These are phyloP conservation scores for Cyphellophora attinorum DNA, from an alignment of 2,329 filamentous ascomycete genomes.

Conservation along the genomic window DNA sequence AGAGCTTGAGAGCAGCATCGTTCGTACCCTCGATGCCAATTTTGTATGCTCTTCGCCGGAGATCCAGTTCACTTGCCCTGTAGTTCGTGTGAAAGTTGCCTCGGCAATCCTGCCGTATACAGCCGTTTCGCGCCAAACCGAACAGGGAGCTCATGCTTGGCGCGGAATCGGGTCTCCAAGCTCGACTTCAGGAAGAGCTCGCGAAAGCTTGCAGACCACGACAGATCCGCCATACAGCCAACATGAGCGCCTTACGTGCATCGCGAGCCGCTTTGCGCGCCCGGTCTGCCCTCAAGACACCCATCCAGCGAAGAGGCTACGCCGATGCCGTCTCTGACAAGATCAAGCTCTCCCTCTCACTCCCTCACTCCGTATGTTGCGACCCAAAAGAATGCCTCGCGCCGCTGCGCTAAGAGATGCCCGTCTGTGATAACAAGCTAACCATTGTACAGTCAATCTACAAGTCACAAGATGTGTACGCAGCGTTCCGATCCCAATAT, in stretches of 20 bases:
- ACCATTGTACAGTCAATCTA: constrained; percentile 51
- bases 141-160: neutral
- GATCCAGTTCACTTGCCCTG: too few relatives aligned
- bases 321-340: constrained; percentile 81
- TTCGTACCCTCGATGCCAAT: too few relatives aligned
- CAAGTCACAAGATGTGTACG: constrained; percentile 63
- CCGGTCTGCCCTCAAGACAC: constrained; percentile 64
- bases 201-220: neutral
- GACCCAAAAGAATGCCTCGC: neutral
- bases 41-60: too few relatives aligned
- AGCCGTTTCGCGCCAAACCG: neutral
- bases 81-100: too few relatives aligned
- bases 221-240: constrained; percentile 19
- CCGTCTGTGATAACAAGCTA: neutral
- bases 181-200: constrained; percentile 1
- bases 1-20: too few relatives aligned
- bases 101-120: neutral
- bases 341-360: constrained; percentile 96
- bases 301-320: constrained; percentile 80
- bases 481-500: constrained; percentile 18
- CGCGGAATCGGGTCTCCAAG: neutral
- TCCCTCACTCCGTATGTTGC: constrained; percentile 88
- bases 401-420: neutral
- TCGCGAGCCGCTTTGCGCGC: constrained; percentile 74
- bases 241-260: constrained; percentile 91